Percentiles rank a stretch among this genome's conserved stretches.
These are phyloP conservation scores for Amoebophrya sp. DNA, from an alignment of 169 alveolate genomes.

Conservation along the genomic window DNA sequence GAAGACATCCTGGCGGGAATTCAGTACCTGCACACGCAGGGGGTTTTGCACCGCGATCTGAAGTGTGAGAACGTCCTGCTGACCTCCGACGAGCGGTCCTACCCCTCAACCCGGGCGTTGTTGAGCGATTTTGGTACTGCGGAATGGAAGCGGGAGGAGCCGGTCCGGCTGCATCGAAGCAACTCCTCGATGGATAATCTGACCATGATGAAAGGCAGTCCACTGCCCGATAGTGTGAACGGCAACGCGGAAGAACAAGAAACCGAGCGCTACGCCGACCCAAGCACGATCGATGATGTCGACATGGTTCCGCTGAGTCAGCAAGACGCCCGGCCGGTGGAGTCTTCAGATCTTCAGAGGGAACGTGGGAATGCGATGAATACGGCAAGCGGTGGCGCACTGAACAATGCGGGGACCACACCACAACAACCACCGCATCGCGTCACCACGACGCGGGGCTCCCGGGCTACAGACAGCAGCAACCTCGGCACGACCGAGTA, in stretches of 20 bases:
- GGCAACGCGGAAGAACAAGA: neutral
- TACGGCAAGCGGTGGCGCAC: neutral
- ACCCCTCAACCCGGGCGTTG: neutral
- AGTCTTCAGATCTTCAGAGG: too few species aligned
- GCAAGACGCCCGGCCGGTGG: neutral
- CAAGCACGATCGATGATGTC: too few species aligned
- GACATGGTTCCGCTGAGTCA: too few species aligned
- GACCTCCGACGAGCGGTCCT: neutral
- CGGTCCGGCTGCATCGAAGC: too few species aligned
- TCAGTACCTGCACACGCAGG: neutral
- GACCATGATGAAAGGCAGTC: too few species aligned
- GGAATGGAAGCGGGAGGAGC: neutral
- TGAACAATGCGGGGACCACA: too few species aligned
- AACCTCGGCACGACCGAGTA: neutral
- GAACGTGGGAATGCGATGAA: neutral
- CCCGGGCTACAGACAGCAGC: neutral
- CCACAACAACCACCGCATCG: too few species aligned
- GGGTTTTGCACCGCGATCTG: neutral
- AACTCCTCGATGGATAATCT: too few species aligned
- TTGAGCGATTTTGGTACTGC: neutral
- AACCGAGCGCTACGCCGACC: neutral
- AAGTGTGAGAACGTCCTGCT: neutral
- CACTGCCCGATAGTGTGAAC: neutral
- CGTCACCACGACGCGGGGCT: neutral
- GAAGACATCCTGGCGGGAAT: neutral